Conservation (phyloP, 2,329 filamentous ascomycete species). For the Pseudocercospora eumusae region DNA sequence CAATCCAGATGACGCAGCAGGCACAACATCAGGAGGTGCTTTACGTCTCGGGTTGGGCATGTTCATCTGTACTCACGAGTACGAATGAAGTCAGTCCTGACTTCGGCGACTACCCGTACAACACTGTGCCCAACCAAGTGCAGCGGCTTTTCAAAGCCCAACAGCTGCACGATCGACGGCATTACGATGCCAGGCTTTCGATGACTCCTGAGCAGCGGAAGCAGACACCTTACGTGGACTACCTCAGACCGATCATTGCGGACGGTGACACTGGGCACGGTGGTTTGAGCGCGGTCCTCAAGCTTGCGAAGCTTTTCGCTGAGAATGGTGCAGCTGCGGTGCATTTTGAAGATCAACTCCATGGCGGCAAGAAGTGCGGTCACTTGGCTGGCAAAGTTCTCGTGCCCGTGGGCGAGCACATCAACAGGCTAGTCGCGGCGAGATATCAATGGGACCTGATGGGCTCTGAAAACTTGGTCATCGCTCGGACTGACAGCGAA, state of each 20-base stretch:
- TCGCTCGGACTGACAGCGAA: slow-evolving; percentile 93
- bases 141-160: slow-evolving; percentile 95
- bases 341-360: slow-evolving; percentile 96
- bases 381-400: slow-evolving; percentile 95
- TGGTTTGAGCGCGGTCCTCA: slow-evolving; percentile 86
- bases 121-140: slow-evolving; percentile 97
- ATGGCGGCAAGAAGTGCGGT: slow-evolving; percentile 97
- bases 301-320: slow-evolving; percentile 94
- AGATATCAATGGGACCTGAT: slow-evolving; percentile 98
- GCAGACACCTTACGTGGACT: slow-evolving; percentile 81
- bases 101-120: slow-evolving; percentile 98
- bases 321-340: slow-evolving; percentile 96
- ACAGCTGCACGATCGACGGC: slow-evolving; percentile 92
- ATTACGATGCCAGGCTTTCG: slow-evolving; percentile 83
- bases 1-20: slow-evolving; percentile 99
- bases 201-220: slow-evolving; percentile 72
- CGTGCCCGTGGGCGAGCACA: slow-evolving; percentile 91
- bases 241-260: slow-evolving; percentile 89
- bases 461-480: slow-evolving; percentile 91
- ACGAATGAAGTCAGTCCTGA: slow-evolving; percentile 98
- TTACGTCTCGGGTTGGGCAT: slow-evolving; percentile 97
- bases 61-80: slow-evolving; percentile 85
- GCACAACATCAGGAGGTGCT: slow-evolving; percentile 93
- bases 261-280: slow-evolving; percentile 96
- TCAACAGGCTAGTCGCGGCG: slow-evolving; percentile 87